These are phyloP conservation scores for Torulaspora delbrueckii DNA, from an alignment of 805 yeast genomes.

Conservation along the genomic window DNA sequence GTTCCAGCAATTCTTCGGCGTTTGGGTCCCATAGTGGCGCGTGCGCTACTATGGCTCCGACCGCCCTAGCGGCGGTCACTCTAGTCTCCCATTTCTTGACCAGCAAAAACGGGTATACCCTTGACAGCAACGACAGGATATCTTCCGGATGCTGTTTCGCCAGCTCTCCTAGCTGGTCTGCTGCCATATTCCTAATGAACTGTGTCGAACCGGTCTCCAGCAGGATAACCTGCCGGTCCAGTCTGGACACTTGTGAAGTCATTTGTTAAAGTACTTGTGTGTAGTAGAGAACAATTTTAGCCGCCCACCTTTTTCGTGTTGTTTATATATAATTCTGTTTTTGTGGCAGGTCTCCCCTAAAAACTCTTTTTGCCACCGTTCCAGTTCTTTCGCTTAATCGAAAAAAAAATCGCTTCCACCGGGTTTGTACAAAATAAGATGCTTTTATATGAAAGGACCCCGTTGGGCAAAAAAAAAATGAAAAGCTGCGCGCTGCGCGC, in stretches of 20 bases:
- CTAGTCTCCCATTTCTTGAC: constrained; percentile 94
- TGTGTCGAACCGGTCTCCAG: constrained; percentile 94
- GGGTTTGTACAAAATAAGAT: constrained; percentile 12
- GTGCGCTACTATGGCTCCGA: constrained; percentile 85
- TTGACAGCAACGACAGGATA: constrained; percentile 68
- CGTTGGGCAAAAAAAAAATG: constrained; percentile 4
- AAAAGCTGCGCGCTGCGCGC: constrained; percentile 3
- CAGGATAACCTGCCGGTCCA: constrained; percentile 43
- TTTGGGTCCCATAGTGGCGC: constrained; percentile 85
- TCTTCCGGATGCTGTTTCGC: constrained; percentile 96
- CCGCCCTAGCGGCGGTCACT: constrained; percentile 87
- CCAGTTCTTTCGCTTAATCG: not conserved
- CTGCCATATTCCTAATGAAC: constrained; percentile 91
- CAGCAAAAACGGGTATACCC: constrained; percentile 85
- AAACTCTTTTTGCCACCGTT: not conserved
- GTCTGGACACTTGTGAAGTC: constrained; percentile 39
- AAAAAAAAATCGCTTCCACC: not conserved
- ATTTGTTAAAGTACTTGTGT: constrained; percentile 12
- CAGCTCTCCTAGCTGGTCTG: constrained; percentile 90
- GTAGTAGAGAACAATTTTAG: not conserved
- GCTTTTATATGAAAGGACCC: constrained; percentile 17
- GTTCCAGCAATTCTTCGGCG: constrained; percentile 22
- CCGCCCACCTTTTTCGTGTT: constrained; percentile 12
- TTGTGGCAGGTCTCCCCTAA: not conserved
- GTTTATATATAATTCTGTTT: constrained; percentile 2